Base-by-base conservation (phyloP, 163 green algal genomes). In the Prototheca wickerhamii region DNA sequence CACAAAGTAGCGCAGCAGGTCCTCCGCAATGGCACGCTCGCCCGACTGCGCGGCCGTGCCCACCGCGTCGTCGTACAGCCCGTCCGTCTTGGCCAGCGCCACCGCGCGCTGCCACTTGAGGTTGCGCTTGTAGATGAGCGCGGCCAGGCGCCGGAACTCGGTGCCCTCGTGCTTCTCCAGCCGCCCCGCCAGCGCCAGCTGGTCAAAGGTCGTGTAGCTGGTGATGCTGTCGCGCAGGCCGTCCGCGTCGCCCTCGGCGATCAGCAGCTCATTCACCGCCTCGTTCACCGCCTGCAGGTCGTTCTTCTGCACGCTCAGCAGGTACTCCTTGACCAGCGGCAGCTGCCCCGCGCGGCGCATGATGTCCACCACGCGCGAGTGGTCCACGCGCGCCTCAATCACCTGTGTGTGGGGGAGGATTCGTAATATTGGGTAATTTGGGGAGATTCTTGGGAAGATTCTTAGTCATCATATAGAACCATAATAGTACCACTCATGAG, bases 171-270 rank as follows among this genome's bases (percentile, higher is more conserved):
- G 92, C 66, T 82, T 83, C 85, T 99, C 92, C 53, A 97, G 82
- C 56, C 74, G 63, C 70, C 42, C 64, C 7, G 90, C 87, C 44
- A 96, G 83, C 4, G 74, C 67, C 23, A 95, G 78, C 76, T 95
- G 84, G 76, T 97, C 92, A 62, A 95, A 99, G 86, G 95, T 96
- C 80, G 98, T 91, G 74, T 96, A 95, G 17, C 83, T 91, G 49
- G 88, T 86, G 65, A 97, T 96, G 74, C 75, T 90, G 35, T 89
- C 82, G 57, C 86, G 73, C 68, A 99, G 83, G 5, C 70, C 87
- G 33, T 86, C 82, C 65, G 82, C 96, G 84, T 99, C 90, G 75
- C 97, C 91, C 80, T 98, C 93, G 64, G 95, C 91, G n/a, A 99
- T 87, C 56, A 95, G 86, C 69, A 99, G 81, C 63, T 89, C 83